Evolutionary conservation across 352 stramenopile species (phyloP).

Genomic region (Aphanomyces astaci): DNA sequence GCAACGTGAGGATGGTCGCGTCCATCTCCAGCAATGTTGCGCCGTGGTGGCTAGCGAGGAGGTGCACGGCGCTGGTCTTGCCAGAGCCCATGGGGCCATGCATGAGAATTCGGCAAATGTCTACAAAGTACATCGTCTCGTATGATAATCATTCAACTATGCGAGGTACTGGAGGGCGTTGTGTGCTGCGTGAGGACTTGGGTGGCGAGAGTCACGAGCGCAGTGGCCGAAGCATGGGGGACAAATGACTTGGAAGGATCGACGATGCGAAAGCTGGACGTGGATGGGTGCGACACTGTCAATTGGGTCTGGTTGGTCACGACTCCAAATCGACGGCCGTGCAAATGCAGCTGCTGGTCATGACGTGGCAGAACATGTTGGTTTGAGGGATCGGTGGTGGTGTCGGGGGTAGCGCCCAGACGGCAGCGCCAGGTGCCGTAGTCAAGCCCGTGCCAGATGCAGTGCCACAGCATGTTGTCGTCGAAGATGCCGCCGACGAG

Average conservation of each 20-base stretch:
- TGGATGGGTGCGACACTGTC: neutral
- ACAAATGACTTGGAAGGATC: neutral
- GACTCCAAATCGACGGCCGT: neutral
- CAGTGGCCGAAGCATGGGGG: neutral
- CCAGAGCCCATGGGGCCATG: constrained; percentile 57
- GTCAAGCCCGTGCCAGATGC: constrained; percentile 7
- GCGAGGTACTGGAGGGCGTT: neutral
- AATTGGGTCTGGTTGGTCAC: constrained; percentile 4
- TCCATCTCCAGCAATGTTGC: constrained; percentile 64
- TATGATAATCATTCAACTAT: neutral
- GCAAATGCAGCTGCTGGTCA: too few relatives aligned
- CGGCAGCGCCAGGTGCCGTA: constrained; percentile 17
- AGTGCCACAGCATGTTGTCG: constrained; percentile 14
- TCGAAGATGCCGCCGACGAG: constrained; percentile 2
- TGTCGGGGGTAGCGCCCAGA: too few relatives aligned
- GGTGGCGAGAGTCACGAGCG: neutral
- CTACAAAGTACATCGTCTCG: neutral
- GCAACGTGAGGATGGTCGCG: constrained; percentile 33
- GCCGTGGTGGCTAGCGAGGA: constrained; percentile 37
- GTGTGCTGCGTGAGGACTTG: neutral
- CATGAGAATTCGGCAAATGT: constrained; percentile 33
- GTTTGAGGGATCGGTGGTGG: too few relatives aligned
- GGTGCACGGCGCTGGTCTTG: constrained; percentile 60
- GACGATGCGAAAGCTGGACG: neutral
- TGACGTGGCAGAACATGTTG: too few relatives aligned